Percentiles rank a stretch among this genome's conserved stretches.
Conservation (phyloP, 2,329 filamentous ascomycete species). For the Elsinoe australis region DNA sequence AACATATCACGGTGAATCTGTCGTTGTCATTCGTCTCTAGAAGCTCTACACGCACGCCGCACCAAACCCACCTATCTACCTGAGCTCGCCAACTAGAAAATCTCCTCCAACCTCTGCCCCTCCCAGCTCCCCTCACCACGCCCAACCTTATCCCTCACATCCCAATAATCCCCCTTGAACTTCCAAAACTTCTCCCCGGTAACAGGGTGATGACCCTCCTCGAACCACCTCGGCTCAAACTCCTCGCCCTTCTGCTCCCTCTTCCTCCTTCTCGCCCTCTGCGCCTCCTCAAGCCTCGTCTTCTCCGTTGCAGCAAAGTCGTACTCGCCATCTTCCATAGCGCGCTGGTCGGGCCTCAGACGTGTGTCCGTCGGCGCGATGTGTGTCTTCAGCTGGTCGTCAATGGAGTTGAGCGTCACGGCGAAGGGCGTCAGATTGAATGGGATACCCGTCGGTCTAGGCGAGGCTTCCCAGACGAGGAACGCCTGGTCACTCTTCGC, state of each 20-base stretch:
- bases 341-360: conserved; percentile 86
- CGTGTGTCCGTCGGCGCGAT: conserved; percentile 89
- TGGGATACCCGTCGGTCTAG: conserved; percentile 72
- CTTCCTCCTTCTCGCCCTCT: conserved; percentile 64
- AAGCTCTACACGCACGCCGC: no score
- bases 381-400: conserved; percentile 67
- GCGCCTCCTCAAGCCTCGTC: conserved; percentile 85
- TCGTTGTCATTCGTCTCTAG: no score
- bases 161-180: conserved; percentile 86
- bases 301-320: conserved; percentile 90
- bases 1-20: no score
- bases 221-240: conserved; percentile 81
- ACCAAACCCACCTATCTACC: not conserved
- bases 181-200: conserved; percentile 89
- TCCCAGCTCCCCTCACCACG: conserved; percentile 58
- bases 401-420: conserved; percentile 84
- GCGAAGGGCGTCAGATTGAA: conserved; percentile 98
- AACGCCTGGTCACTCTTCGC: conserved; percentile 63
- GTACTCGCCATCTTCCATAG: conserved; percentile 98
- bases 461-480: conserved; percentile 85
- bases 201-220: conserved; percentile 59
- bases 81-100: conserved; percentile 46
- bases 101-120: conserved; percentile 57
- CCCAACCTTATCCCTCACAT: conserved; percentile 58
- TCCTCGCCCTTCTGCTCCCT: conserved; percentile 73